Evolutionary conservation across 257 asterid genomes (phyloP).

Genomic region (Solanum habrochaites): DNA sequence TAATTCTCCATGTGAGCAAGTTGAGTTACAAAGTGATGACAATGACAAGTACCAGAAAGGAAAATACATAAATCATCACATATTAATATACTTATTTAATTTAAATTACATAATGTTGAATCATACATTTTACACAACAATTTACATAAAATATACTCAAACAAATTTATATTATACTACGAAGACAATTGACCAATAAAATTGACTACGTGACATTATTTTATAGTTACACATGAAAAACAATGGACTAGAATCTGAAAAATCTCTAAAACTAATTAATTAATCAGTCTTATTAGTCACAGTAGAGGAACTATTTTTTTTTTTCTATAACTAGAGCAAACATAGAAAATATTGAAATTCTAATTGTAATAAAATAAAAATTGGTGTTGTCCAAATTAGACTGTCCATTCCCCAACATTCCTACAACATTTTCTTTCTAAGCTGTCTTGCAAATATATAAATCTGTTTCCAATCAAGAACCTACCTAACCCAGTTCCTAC

Average conservation of each 20-base stretch:
- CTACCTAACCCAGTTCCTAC: constrained; percentile 18
- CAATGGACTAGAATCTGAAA: background rate
- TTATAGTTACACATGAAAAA: background rate
- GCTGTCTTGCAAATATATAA: background rate
- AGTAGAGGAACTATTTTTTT: background rate
- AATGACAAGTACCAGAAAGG: too few species aligned
- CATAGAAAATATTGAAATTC: background rate
- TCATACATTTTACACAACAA: too few species aligned
- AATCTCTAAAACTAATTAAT: background rate
- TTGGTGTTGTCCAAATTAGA: constrained; percentile 17
- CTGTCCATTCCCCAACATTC: constrained; percentile 6
- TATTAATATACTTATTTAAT: too few species aligned
- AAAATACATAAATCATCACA: too few species aligned
- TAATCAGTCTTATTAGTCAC: background rate
- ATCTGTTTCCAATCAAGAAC: constrained; percentile 11
- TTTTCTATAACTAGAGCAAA: background rate
- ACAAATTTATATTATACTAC: too few species aligned
- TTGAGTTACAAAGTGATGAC: too few species aligned
- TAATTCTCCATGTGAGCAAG: too few species aligned
- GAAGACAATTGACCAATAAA: background rate
- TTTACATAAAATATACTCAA: background rate
- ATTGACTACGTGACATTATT: background rate
- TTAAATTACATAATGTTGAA: too few species aligned
- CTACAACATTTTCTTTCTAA: background rate
- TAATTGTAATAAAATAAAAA: background rate